Evolutionary conservation across 1,284 basidiomycete species (phyloP).

Genomic region (Ustilago curta): DNA sequence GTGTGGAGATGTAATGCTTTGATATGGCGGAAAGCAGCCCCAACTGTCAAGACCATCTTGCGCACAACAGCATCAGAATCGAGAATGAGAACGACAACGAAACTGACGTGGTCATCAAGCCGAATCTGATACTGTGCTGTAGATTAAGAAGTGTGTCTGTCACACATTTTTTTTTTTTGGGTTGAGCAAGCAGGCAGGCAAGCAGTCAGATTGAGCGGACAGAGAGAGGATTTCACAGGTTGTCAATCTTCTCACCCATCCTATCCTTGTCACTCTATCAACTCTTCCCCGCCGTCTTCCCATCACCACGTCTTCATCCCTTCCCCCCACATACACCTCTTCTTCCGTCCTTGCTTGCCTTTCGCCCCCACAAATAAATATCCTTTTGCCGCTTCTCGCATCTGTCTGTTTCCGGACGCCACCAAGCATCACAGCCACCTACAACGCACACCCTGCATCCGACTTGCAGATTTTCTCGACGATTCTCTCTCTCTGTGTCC

Average conservation of each 20-base stretch:
- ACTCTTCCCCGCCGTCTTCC: constrained; percentile 5
- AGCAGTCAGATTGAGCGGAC: too few species aligned
- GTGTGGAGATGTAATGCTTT: too few species aligned
- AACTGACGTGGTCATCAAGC: too few species aligned
- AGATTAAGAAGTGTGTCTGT: too few species aligned
- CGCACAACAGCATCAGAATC: too few species aligned
- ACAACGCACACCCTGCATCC: neutral
- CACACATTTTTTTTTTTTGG: too few species aligned
- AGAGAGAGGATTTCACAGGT: too few species aligned
- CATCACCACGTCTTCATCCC: neutral
- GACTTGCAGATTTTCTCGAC: neutral
- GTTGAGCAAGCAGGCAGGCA: too few species aligned
- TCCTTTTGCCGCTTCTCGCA: neutral
- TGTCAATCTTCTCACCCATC: constrained; percentile 7
- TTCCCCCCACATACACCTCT: constrained; percentile 1
- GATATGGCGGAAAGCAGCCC: too few species aligned
- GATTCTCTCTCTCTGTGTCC: neutral
- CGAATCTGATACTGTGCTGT: too few species aligned
- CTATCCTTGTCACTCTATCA: neutral
- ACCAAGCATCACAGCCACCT: constrained; percentile 19
- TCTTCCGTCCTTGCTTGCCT: neutral
- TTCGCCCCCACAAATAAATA: constrained; percentile 9
- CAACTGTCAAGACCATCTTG: too few species aligned
- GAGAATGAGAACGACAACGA: too few species aligned
- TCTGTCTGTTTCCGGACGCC: constrained; percentile 15